Conservation (phyloP, 2,329 filamentous ascomycete genomes). For the Fusarium sp. region DNA sequence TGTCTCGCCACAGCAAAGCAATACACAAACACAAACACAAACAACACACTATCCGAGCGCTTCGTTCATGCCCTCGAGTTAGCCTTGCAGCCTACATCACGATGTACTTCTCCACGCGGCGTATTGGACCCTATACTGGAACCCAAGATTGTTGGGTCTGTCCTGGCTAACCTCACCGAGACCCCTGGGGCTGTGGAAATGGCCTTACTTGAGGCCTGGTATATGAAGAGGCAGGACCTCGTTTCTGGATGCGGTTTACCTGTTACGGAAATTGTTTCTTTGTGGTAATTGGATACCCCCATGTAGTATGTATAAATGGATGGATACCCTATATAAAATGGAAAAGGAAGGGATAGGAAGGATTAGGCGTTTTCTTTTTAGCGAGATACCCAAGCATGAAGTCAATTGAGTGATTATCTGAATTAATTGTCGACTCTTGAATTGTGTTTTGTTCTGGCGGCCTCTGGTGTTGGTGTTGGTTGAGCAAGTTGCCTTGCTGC, state of each 20-base stretch:
- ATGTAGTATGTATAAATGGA: not conserved
- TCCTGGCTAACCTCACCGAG: conserved; percentile 23
- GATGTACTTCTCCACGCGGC: conserved; percentile 20
- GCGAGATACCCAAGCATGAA: conserved; percentile 36
- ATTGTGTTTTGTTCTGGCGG: conserved; percentile 2
- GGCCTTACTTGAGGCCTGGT: conserved; percentile 43
- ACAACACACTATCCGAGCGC: conserved; percentile 28
- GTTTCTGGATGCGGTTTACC: conserved; percentile 21
- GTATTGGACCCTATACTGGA: conserved; percentile 42
- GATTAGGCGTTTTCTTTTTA: conserved; percentile 23
- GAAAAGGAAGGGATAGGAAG: conserved; percentile 1
- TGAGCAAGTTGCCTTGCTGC: not conserved
- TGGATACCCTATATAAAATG: not conserved
- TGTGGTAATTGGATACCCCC: conserved; percentile 36
- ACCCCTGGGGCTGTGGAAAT: conserved; percentile 32
- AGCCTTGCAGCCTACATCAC: conserved; percentile 32
- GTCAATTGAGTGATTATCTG: conserved; percentile 5
- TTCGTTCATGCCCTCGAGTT: conserved; percentile 38
- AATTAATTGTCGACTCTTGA: too few relatives aligned
- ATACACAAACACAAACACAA: conserved; percentile 26
- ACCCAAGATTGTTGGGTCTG: conserved; percentile 13
- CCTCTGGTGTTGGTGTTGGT: not conserved
- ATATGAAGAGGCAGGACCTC: conserved; percentile 28
- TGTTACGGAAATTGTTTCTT: conserved; percentile 36
- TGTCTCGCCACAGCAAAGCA: conserved; percentile 43